Base-by-base conservation (phyloP, 2,329 filamentous ascomycete species). In the Penicillium sp. region DNA sequence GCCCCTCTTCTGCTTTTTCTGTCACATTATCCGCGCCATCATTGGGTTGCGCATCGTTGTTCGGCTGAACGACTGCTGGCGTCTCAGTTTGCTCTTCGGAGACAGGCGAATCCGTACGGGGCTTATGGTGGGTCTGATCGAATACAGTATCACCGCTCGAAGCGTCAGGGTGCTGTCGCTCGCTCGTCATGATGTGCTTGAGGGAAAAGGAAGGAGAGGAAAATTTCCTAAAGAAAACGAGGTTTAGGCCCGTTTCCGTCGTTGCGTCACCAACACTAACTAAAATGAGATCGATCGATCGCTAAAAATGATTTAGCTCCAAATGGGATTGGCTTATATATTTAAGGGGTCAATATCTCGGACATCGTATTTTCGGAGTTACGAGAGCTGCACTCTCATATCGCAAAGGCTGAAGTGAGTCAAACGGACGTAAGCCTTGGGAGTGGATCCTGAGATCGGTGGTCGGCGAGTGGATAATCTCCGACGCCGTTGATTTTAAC, bases 1-100 rank as follows among this genome's bases (percentile, higher is more conserved):
- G 53, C 3, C 60, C 58, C 5, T 64, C 64, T 7, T 56, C 55
- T 14, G 56, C 43, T 18, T 61, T 65, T 45, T 66, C 65, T 2
- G 51, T 45, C 8, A 54, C 44, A 45, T 60, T 41, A 13, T 60
- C 47, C 11, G 32, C 60, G 47, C 61, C 53, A 9, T 48, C 42
- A 9, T 46, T 34, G 7, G 39, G 36, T 39, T 34, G 10, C 32
- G 19, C 54, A 7, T 52, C 38, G 8, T 47, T 39, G 4, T 23
- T 23, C 23, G 40, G 42, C 35, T 60, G 51, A 13, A 11, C 13
- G n/a, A n/a, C 32, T 13, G 14, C 57, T 2, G 58, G 51, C 14
- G 45, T 49, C 11, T 55, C 51, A 13, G 48, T 19, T 14, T 46
- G 52, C 14, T 19, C 14, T 35, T 42, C 44, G n/a, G 53, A 19